Conservation (phyloP, 345 rosid genomes). For the sweet orange (Citrus sinensis) region DVS_A1.0 CM039161.1:24091501-24092000, state of each 20-base stretch:
- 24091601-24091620: no score
- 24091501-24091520: no score
- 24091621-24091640: no score
- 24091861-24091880: not conserved
- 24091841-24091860: not conserved
- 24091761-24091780: not conserved
- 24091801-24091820: not conserved
- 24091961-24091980: not conserved
- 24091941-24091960: not conserved
- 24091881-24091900: not conserved
- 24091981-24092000: not conserved
- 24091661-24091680: no score
- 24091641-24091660: not conserved
- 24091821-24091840: not conserved
- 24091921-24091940: not conserved
- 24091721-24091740: not conserved
- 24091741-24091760: not conserved
- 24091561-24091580: no score
- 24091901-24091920: not conserved
- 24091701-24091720: not conserved
- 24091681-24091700: not conserved
- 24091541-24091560: no score
- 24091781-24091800: not conserved
- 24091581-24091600: no score
- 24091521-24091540: no score